A percentile compares a stretch with the other conserved stretches of the same genome.
phyloP scores from a whole-genome alignment of 306 rosid genomes.

The Pueraria montana region DNA sequence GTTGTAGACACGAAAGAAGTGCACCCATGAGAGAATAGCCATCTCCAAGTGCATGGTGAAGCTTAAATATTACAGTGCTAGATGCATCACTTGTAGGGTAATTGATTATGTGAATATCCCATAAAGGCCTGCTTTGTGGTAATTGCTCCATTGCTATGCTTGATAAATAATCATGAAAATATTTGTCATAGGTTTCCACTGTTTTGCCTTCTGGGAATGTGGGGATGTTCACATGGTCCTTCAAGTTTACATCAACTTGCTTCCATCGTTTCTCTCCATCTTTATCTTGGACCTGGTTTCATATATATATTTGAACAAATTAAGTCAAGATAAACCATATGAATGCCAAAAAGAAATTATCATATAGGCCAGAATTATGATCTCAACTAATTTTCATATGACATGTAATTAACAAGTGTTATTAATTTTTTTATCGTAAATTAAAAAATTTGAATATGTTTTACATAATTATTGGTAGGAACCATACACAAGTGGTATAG shows the following conservation, averaged over 20 bases:
- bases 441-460: too few species aligned
- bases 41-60: constrained; percentile 80
- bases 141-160: constrained; percentile 47
- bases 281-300: constrained; percentile 50
- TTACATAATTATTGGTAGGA: too few species aligned
- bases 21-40: constrained; percentile 74
- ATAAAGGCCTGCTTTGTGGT: constrained; percentile 57
- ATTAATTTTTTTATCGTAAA: too few species aligned
- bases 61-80: constrained; percentile 53
- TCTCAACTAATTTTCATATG: too few species aligned
- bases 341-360: too few species aligned
- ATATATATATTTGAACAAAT: not conserved
- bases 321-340: constrained; percentile 2
- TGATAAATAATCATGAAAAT: constrained; percentile 55
- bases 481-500: too few species aligned
- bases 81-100: constrained; percentile 59
- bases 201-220: constrained; percentile 42
- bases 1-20: constrained; percentile 65
- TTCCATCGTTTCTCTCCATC: constrained; percentile 65
- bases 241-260: constrained; percentile 54
- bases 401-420: too few species aligned
- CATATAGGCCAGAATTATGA: too few species aligned
- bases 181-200: constrained; percentile 45
- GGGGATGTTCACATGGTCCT: constrained; percentile 59
- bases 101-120: constrained; percentile 67